phyloP scores from a whole-genome alignment of 257 asterid genomes.

The Euphrasia confusa region DNA sequence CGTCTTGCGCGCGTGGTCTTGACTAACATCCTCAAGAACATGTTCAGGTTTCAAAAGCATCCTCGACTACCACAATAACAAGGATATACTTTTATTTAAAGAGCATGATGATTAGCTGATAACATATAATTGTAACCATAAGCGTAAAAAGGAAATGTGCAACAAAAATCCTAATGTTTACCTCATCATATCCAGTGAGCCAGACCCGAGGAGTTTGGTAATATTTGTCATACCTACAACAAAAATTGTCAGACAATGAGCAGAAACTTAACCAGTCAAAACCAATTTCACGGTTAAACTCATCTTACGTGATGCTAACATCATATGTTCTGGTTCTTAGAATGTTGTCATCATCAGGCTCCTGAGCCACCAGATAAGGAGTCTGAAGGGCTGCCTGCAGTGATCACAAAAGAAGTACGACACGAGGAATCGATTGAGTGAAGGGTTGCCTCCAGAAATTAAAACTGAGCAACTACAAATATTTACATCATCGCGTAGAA shows the following conservation, averaged over 20 bases:
- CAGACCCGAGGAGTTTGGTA: slow-evolving; percentile 99
- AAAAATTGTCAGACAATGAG: slow-evolving; percentile 22
- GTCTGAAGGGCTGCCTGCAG: slow-evolving; percentile 76
- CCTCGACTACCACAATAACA: slow-evolving; percentile 68
- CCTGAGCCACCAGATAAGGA: slow-evolving; percentile 74
- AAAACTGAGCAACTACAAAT: slow-evolving; percentile 6
- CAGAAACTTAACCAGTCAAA: slow-evolving; percentile 11
- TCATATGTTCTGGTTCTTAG: slow-evolving; percentile 92
- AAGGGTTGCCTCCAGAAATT: background rate
- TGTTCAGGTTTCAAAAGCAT: slow-evolving; percentile 87
- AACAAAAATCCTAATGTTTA: slow-evolving; percentile 23
- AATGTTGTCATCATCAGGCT: slow-evolving; percentile 94
- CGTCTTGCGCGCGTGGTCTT: slow-evolving; percentile 98
- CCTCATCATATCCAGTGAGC: slow-evolving; percentile 99
- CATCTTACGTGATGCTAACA: slow-evolving; percentile 91
- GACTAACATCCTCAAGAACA: slow-evolving; percentile 97
- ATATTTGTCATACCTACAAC: slow-evolving; percentile 82
- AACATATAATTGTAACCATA: slow-evolving; percentile 6
- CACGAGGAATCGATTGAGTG: background rate
- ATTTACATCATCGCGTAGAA: slow-evolving; percentile 4
- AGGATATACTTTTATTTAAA: slow-evolving; percentile 8
- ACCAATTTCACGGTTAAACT: slow-evolving; percentile 9
- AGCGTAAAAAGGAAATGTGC: slow-evolving; percentile 16
- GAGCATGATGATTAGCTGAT: slow-evolving; percentile 12
- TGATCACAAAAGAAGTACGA: slow-evolving; percentile 12